Conservation (phyloP, 805 yeast species). For the Metschnikowia borealis region DNA sequence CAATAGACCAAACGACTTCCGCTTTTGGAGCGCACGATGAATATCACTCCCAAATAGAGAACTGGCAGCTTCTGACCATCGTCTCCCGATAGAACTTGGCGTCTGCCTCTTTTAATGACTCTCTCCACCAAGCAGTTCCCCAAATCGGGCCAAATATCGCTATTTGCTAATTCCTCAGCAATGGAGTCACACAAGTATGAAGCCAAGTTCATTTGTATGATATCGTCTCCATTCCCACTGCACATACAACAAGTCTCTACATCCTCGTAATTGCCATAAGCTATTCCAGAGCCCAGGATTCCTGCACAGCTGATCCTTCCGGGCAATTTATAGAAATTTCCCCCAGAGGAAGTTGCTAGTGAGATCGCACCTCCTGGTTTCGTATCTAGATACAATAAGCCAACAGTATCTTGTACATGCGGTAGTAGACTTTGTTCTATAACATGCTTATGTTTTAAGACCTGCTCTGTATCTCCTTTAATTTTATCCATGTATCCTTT, state of each 20-base stretch:
- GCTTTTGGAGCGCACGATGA: slow-evolving; percentile 10
- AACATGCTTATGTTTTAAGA: not conserved
- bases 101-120: slow-evolving; percentile 11
- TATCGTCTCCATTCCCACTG: slow-evolving; percentile 58
- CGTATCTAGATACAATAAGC: slow-evolving; percentile 25
- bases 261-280: slow-evolving; percentile 15
- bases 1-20: slow-evolving; percentile 13
- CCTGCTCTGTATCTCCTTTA: not conserved
- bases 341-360: slow-evolving; percentile 49
- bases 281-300: slow-evolving; percentile 44
- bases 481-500: not conserved
- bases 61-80: slow-evolving; percentile 8
- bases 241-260: slow-evolving; percentile 35
- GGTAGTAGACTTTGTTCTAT: not conserved
- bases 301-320: slow-evolving; percentile 57
- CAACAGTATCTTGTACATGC: slow-evolving; percentile 44
- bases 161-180: slow-evolving; percentile 7
- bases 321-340: slow-evolving; percentile 45
- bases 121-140: slow-evolving; percentile 18
- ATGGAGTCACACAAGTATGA: slow-evolving; percentile 17
- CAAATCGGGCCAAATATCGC: slow-evolving; percentile 18
- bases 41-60: slow-evolving; percentile 32
- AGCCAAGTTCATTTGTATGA: slow-evolving; percentile 42
- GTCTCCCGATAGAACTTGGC: slow-evolving; percentile 13
- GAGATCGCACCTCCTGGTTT: not conserved